A percentile compares a stretch with the other conserved stretches of the same genome.
phyloP scores from a whole-genome alignment of 768 basidiomycete genomes.

The Russula vinacea region DNA sequence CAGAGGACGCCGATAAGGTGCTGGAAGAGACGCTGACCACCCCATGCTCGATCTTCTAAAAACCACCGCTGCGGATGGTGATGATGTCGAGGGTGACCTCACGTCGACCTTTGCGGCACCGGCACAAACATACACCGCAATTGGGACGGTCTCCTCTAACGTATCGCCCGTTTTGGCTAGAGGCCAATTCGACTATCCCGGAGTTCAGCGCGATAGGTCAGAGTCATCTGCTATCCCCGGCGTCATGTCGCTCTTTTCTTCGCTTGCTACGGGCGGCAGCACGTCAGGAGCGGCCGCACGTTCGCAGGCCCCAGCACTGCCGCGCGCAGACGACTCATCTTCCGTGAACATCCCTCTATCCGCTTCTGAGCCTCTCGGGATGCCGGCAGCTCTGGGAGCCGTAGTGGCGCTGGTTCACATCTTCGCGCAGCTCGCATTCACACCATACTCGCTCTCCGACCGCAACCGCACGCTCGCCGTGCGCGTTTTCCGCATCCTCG shows the following conservation, averaged over 20 bases:
- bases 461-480: slow-evolving; percentile 53
- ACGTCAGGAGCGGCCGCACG: slow-evolving; percentile 50
- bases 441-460: slow-evolving; percentile 51
- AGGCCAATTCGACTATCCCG: slow-evolving; percentile 53
- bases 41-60: slow-evolving; percentile 27
- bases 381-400: slow-evolving; percentile 54
- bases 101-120: slow-evolving; percentile 3
- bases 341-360: slow-evolving; percentile 34
- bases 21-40: slow-evolving; percentile 22
- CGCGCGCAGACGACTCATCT: slow-evolving; percentile 40
- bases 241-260: slow-evolving; percentile 63
- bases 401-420: slow-evolving; percentile 60
- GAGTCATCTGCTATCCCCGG: slow-evolving; percentile 45
- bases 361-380: slow-evolving; percentile 21
- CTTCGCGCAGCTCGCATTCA: slow-evolving; percentile 70
- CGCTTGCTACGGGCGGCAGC: slow-evolving; percentile 40
- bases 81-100: slow-evolving; percentile 25
- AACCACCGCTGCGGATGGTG: slow-evolving; percentile 18
- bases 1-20: slow-evolving; percentile 9
- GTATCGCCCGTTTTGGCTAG: slow-evolving; percentile 57
- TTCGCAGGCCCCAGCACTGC: slow-evolving; percentile 50
- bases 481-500: slow-evolving; percentile 50
- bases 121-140: slow-evolving; percentile 3
- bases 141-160: slow-evolving; percentile 30
- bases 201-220: slow-evolving; percentile 43